Base-by-base conservation (phyloP, 2,329 filamentous ascomycete species). In the Pseudogymnoascus sp. region DNA sequence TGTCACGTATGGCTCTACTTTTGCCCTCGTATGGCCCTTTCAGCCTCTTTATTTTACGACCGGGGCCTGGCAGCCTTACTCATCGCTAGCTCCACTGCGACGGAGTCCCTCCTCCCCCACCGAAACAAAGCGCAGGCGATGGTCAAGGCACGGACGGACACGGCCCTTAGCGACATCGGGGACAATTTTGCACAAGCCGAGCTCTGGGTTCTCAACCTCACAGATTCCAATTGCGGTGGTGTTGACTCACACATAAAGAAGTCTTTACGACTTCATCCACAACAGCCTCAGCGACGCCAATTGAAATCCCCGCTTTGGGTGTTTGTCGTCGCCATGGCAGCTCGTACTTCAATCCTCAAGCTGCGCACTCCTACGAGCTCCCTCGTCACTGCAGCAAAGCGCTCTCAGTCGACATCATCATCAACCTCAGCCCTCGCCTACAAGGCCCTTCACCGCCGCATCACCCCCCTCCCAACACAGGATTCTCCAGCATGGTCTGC, bases 351-450 rank as follows among this genome's bases (percentile, higher is more conserved):
- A 33, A 50, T 74, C 35, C 65, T 71, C 31, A 65, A 70, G 15
- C 67, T 74, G 42, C 64, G 67, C 47, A 65, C 59, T n/a, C 62
- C 68, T 21, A 63, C 63, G 38, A 44, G 67, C 63, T 60, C 68
- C 62, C 44, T 69, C 60, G 65, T 67, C 70, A 64, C 63, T 66
- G 26, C 57, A 67, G 33, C 69, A 69, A 64, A 59, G 69, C 69
- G 74, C 50, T 70, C 72, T 60, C 76, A 79, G 70, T 81, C 75
- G 76, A 86, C 78, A 74, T 77, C 78, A 47, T 89, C 86, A 68
- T 96, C 93, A 63, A 97, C 93, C 69, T 95, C 92, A 63, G 93
- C 95, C 67, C 86, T 97, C 68, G 93, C 93, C 72, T 97, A 97
- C 86, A 99, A 99, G 82, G 91, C 93, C 64, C 85, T 97, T 67